Conservation (phyloP, 2,329 filamentous ascomycete species). For the Arachnomyces sp. region DNA sequence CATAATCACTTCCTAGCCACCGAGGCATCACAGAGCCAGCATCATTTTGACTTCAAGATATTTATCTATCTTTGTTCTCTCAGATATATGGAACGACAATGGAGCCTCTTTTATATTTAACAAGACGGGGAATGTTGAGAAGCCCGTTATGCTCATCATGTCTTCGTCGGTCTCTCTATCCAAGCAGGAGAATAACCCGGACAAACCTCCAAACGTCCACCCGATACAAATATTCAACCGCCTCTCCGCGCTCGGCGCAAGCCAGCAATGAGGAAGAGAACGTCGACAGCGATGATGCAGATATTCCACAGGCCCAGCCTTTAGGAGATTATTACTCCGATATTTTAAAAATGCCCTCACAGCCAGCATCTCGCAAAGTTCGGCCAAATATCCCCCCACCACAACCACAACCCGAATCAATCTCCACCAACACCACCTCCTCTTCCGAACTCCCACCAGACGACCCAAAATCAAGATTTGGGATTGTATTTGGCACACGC, state of each 20-base stretch:
- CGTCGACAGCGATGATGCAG: background rate
- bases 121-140: background rate
- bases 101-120: conserved; percentile 6
- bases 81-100: conserved; percentile 3
- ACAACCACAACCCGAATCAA: conserved; percentile 4
- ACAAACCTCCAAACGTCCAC: conserved; percentile 1
- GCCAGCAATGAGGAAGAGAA: background rate
- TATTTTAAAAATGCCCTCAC: conserved; percentile 27
- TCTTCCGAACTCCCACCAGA: conserved; percentile 9
- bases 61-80: background rate
- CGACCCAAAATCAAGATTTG: conserved; percentile 42
- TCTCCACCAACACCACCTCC: conserved; percentile 16
- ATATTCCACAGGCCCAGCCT: conserved; percentile 28
- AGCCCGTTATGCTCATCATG: conserved; percentile 5
- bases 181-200: background rate
- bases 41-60: conserved; percentile 19
- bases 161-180: conserved; percentile 1
- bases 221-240: background rate
- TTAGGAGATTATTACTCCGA: conserved; percentile 39
- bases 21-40: conserved; percentile 5
- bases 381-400: conserved; percentile 1
- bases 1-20: conserved; percentile 23
- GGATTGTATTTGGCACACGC: conserved; percentile 74
- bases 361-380: conserved; percentile 1
- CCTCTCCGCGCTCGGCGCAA: background rate